Base-by-base conservation (phyloP, 257 asterid species). In the Nicotiana benthamiana region DNA sequence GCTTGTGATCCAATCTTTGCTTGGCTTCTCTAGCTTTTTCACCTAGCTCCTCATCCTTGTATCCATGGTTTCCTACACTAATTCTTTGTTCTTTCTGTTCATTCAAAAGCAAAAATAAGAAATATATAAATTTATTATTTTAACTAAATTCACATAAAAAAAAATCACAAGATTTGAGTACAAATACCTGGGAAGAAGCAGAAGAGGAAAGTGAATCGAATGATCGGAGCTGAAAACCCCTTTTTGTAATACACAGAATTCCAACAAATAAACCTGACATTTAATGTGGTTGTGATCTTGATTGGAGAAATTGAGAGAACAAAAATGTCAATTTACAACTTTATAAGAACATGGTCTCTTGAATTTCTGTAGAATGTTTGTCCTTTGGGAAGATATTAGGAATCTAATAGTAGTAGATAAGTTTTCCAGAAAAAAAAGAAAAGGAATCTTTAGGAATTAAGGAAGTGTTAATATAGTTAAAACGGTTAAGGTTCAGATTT, bases 231-330 rank as follows among this genome's bases (percentile, higher is more conserved):
- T 87, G 91, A 77, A 84, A 76, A 64, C 91, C 80, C 62, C 96
- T 89, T 46, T 92, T 85, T 75, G 94, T 86, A 6, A 91, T 92
- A 24, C 87, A 80, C 80, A 90, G 88, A 56, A 91, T 92, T 56
- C 94, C 94, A 15, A 93, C 88, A 4, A 91, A 86, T 90, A 85
- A 86, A 8, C 94, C 94, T 8, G 93, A 88, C 96, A 91, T 91
- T 59, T 85, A 34, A 17, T 28, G 10, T 17, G 52, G 1, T 61
- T 12, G n/a, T 26, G 68, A 66, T 20, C 28, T 64, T 12, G 53
- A 2, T 56, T 46, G 54, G 51, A 57, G 52, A 43, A 72, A 54
- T 27, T 48, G 17, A 20, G 20, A 79, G 0, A 6, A 22, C 13
- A 43, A 6, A 22, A 51, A 51, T 51, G 17, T 51, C 56, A 3